Percentiles rank a stretch among this genome's conserved stretches.
Conservation (phyloP, 768 basidiomycete genomes). For the Pisolithus tinctorius region DNA sequence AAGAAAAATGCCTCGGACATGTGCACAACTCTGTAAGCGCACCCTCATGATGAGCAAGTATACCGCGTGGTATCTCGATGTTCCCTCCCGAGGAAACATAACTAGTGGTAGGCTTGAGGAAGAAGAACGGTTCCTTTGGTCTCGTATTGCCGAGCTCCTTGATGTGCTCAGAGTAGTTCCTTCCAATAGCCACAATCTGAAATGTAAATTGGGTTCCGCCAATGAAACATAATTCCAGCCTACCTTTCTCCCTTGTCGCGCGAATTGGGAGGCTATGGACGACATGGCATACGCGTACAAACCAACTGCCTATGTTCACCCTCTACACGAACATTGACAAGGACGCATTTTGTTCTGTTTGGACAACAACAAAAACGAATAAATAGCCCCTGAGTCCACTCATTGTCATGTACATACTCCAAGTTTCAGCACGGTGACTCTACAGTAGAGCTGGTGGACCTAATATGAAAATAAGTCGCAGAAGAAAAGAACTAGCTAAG, state of each 20-base stretch:
- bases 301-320: too few relatives aligned
- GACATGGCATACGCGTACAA: slow-evolving; percentile 15
- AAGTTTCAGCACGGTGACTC: too few relatives aligned
- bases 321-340: too few relatives aligned
- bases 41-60: slow-evolving; percentile 92
- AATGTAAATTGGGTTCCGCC: background rate
- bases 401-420: too few relatives aligned
- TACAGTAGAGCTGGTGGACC: too few relatives aligned
- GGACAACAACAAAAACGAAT: too few relatives aligned
- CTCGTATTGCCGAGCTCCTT: slow-evolving; percentile 82
- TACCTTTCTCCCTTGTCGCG: slow-evolving; percentile 43
- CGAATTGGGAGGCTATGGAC: slow-evolving; percentile 33
- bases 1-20: background rate
- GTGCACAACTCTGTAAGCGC: background rate
- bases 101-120: slow-evolving; percentile 92
- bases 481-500: too few relatives aligned
- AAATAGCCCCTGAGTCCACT: too few relatives aligned
- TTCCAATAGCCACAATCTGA: slow-evolving; percentile 91
- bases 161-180: slow-evolving; percentile 88
- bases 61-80: slow-evolving; percentile 80
- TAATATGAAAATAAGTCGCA: too few relatives aligned
- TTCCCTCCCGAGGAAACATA: slow-evolving; percentile 73
- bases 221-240: background rate
- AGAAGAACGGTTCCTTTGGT: slow-evolving; percentile 97
- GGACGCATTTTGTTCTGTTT: too few relatives aligned